phyloP scores from a whole-genome alignment of 2,329 filamentous ascomycete genomes.

The Sarocladium oryzae region DNA sequence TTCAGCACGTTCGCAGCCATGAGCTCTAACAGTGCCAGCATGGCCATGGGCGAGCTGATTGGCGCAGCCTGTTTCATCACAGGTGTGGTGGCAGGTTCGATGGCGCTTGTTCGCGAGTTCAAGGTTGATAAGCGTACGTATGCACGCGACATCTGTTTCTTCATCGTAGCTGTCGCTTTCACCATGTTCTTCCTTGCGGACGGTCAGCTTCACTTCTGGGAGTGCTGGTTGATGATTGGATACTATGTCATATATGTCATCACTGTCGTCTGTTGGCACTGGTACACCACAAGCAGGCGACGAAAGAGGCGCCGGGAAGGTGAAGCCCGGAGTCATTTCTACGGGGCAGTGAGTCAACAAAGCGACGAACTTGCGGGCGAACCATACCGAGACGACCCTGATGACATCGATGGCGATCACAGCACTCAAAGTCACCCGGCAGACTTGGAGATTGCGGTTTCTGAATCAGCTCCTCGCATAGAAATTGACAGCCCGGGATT shows the following conservation, averaged over 20 bases:
- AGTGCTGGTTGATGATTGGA: conserved; percentile 81
- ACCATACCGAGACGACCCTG: conserved; percentile 57
- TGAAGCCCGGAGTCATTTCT: conserved; percentile 67
- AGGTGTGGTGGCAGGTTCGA: conserved; percentile 90
- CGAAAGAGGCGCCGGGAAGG: conserved; percentile 58
- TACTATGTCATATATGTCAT: conserved; percentile 88
- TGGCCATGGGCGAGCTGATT: conserved; percentile 91
- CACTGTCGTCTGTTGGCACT: conserved; percentile 88
- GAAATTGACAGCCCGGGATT: conserved; percentile 32
- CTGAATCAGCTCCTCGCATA: conserved; percentile 39
- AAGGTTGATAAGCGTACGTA: conserved; percentile 86
- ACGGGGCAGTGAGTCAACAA: conserved; percentile 44
- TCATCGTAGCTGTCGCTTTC: conserved; percentile 79
- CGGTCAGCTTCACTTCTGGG: conserved; percentile 78
- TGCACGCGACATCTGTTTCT: conserved; percentile 85
- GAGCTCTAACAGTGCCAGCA: conserved; percentile 92
- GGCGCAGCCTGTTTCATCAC: conserved; percentile 95
- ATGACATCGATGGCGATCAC: conserved; percentile 21
- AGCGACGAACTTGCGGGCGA: conserved; percentile 48
- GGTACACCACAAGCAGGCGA: conserved; percentile 62
- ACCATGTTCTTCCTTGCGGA: conserved; percentile 84
- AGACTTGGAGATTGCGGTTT: conserved; percentile 30
- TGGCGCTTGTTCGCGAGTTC: conserved; percentile 95
- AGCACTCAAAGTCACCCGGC: conserved; percentile 14
- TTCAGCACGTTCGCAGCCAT: conserved; percentile 99